Base-by-base conservation (phyloP, 2,329 filamentous ascomycete genomes). In the Aspergillus carbonarius region DNA sequence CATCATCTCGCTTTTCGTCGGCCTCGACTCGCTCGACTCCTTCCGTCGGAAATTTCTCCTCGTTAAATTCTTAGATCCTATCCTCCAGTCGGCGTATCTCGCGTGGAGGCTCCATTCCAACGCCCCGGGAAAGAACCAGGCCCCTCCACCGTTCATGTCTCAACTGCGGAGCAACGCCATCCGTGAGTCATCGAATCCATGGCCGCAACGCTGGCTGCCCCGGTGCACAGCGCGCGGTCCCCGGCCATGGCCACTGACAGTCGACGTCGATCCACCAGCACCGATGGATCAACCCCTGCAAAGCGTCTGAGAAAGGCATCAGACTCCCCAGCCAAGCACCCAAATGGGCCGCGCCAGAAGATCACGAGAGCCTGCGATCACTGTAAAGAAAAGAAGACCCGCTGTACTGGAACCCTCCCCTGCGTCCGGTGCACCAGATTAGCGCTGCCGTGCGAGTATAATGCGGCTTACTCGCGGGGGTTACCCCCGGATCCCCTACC, bases 361-460 rank as follows among this genome's bases (percentile, higher is more conserved):
- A 75, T 75, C 55, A 76, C 74, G 27, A 63, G 74, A 46, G 74
- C 74, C 30, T 76, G 74, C 63, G 74, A 76, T 63, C 70, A 67
- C 39, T 76, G 74, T 63, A 76, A 76, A 62, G 62, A 69, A 42
- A 76, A 75, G 61, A 76, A 76, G 58, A 74, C 72, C 3, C 66
- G 71, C 18, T 76, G 74, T 47, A 74, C 72, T 0, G 74, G 74
- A 37, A 76, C 74, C 2, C 54, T 75, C 15, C 73, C 74, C 2
- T 76, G 74, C 40, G 62, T 68, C 13, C 64, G 72, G 57, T 76
- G 74, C 54, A 70, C 66, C 8, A 65, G 71, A 18, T 61, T 74
- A 13, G 71, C 69, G 23, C 64, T 74, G 3, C 20, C 58, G 10
- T 76, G 74, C 57, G 67, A 68, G 59, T 76, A 76, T 59, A 74